Conservation (phyloP, 129 eudicot genomes). For the Silybum marianum region DNA sequence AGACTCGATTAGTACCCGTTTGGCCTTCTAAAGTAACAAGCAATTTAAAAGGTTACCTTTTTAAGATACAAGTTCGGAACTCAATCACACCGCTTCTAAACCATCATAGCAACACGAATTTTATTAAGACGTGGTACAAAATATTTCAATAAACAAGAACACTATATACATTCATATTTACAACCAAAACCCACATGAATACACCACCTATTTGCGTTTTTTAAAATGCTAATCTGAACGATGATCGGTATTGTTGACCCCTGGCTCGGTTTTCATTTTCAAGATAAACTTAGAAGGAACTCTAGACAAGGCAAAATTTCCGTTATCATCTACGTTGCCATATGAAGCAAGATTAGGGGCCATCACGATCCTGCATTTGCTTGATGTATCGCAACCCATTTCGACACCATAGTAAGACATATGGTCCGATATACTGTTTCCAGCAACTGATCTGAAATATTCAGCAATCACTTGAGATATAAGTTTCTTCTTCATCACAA, state of each 20-base stretch:
- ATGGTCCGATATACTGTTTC: constrained; percentile 87
- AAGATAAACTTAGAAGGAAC: constrained; percentile 40
- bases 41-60: background rate
- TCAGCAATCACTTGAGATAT: background rate
- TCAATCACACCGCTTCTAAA: background rate
- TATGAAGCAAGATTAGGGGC: constrained; percentile 47
- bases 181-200: constrained; percentile 9
- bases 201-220: background rate
- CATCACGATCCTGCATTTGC: constrained; percentile 66
- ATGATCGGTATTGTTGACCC: constrained; percentile 23
- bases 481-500: constrained; percentile 3
- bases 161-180: constrained; percentile 31
- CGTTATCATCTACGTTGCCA: constrained; percentile 48
- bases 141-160: background rate
- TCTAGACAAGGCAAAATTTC: constrained; percentile 66
- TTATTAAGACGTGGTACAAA: constrained; percentile 14
- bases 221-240: background rate
- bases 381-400: constrained; percentile 65
- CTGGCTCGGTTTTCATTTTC: constrained; percentile 27
- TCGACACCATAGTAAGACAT: constrained; percentile 67
- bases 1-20: background rate
- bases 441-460: constrained; percentile 77
- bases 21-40: background rate
- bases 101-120: background rate
- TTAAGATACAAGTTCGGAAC: background rate